Evolutionary conservation across 2,329 filamentous ascomycete genomes (phyloP).

Genomic region (Talaromyces amestolkiae): DNA sequence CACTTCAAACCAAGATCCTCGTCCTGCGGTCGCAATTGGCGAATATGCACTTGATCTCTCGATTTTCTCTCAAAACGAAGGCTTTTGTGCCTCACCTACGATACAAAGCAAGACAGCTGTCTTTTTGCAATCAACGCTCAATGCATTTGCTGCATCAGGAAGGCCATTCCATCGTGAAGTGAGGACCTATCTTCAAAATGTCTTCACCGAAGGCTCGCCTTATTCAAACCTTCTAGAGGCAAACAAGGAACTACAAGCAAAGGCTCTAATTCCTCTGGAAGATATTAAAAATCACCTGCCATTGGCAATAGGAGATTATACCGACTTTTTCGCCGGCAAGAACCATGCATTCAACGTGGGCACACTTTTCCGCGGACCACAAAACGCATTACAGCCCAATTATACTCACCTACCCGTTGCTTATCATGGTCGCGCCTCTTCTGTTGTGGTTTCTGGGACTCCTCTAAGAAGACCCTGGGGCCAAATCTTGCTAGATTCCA

Average conservation of each 20-base stretch:
- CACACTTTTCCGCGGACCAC: constrained; percentile 67
- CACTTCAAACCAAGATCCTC: constrained; percentile 53
- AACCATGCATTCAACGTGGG: constrained; percentile 78
- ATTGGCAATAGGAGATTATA: constrained; percentile 77
- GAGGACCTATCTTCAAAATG: constrained; percentile 64
- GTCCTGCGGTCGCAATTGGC: constrained; percentile 70
- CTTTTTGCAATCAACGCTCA: constrained; percentile 65
- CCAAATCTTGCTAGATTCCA: constrained; percentile 67
- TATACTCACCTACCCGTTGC: constrained; percentile 78
- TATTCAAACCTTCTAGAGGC: constrained; percentile 62
- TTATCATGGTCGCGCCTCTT: constrained; percentile 76
- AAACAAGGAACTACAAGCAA: constrained; percentile 57
- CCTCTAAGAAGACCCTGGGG: constrained; percentile 70
- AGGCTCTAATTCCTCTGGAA: constrained; percentile 58
- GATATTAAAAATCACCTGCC: constrained; percentile 67
- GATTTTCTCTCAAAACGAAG: constrained; percentile 57
- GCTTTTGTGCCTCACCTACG: constrained; percentile 58
- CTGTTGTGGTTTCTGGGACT: constrained; percentile 73
- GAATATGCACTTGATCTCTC: constrained; percentile 68
- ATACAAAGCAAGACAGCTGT: constrained; percentile 59
- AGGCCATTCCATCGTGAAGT: constrained; percentile 65
- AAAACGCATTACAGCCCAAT: constrained; percentile 74
- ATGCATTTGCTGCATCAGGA: constrained; percentile 71
- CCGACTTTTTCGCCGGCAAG: constrained; percentile 78
- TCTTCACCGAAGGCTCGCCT: constrained; percentile 61